These are phyloP conservation scores for Terfezia boudieri DNA, from an alignment of 495 filamentous ascomycete species.

Conservation along the genomic window DNA sequence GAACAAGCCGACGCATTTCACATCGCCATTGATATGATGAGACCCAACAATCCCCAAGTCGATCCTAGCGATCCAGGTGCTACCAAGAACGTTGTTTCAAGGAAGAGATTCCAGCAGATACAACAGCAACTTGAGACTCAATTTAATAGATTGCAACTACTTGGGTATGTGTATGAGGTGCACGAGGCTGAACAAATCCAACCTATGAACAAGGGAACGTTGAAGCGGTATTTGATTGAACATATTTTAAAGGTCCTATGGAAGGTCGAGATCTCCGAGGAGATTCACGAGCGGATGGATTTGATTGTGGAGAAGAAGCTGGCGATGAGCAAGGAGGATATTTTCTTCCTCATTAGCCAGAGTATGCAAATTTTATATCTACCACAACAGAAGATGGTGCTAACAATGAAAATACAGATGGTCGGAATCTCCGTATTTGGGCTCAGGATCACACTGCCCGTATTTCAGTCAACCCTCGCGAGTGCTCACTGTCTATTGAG, in stretches of 20 bases:
- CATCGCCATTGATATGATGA: not conserved
- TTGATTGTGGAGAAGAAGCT: conserved; percentile 10
- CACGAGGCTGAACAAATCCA: not conserved
- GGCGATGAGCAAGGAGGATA: conserved; percentile 9
- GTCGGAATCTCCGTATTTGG: conserved; percentile 11
- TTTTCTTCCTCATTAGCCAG: conserved; percentile 18
- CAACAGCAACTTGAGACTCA: not conserved
- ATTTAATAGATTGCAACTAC: not conserved
- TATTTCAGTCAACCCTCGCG: conserved; percentile 13
- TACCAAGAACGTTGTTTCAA: not conserved
- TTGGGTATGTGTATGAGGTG: not conserved
- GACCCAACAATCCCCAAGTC: not conserved
- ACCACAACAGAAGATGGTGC: not conserved
- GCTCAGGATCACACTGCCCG: conserved; percentile 10
- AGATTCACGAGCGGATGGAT: conserved; percentile 15
- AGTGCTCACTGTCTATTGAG: conserved; percentile 3
- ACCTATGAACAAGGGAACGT: not conserved
- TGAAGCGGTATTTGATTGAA: conserved; percentile 5
- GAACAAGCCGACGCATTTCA: not conserved
- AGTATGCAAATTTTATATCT: conserved; percentile 5
- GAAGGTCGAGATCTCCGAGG: conserved; percentile 9
- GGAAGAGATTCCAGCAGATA: not conserved
- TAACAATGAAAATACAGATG: conserved; percentile 5
- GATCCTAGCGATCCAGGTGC: not conserved
- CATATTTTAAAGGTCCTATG: conserved; percentile 9